These are phyloP conservation scores for Suillus americanus DNA, from an alignment of 768 basidiomycete genomes.

Conservation along the genomic window DNA sequence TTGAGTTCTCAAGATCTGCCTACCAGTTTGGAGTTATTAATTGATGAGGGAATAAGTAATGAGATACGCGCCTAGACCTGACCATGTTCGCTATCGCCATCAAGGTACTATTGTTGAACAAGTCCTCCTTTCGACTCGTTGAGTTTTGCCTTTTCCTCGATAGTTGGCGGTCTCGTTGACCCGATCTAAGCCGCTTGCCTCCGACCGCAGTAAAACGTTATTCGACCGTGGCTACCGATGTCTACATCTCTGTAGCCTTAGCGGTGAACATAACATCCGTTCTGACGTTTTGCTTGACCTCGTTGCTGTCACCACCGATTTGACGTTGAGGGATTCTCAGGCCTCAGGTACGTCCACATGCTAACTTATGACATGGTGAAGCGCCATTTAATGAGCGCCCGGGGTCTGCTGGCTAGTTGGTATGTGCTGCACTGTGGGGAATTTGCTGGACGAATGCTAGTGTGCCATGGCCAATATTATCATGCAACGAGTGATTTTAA, in stretches of 20 bases:
- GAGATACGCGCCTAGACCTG: background rate
- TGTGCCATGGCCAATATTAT: background rate
- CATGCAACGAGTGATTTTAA: background rate
- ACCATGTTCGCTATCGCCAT: background rate
- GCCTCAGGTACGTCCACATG: background rate
- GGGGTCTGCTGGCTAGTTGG: background rate
- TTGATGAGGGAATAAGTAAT: constrained; percentile 4
- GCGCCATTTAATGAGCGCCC: background rate
- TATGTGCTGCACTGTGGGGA: background rate
- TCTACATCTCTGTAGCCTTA: background rate
- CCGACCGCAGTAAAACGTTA: background rate
- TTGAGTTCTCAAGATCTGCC: constrained; percentile 23
- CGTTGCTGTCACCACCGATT: background rate
- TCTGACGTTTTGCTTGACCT: background rate
- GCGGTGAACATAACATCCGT: background rate
- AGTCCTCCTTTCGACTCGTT: background rate
- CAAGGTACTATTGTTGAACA: background rate
- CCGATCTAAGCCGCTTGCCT: background rate
- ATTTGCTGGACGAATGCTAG: background rate
- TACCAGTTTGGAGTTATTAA: background rate
- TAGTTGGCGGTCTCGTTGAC: constrained; percentile 1
- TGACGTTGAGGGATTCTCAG: background rate
- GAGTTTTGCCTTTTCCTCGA: constrained; percentile 1
- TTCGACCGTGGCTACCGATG: background rate
- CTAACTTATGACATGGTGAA: background rate